phyloP scores from a whole-genome alignment of 108 stramenopile genomes.

The Nannochloropsis gaditana region DNA sequence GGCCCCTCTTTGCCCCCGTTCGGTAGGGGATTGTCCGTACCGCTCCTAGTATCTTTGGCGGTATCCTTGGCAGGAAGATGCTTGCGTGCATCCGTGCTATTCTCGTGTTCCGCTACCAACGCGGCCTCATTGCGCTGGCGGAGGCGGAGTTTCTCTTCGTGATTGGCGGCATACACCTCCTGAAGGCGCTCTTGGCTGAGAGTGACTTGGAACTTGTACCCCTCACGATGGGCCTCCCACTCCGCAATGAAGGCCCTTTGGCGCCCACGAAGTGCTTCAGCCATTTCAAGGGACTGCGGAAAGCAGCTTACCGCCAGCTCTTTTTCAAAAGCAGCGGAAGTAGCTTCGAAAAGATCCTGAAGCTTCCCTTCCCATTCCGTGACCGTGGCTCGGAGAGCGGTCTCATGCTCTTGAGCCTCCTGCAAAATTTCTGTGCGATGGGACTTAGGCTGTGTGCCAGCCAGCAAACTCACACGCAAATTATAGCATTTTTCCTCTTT shows the following conservation, averaged over 20 bases:
- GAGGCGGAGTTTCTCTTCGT: neutral
- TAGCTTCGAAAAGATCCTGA: constrained; percentile 2
- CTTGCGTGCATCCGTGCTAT: neutral
- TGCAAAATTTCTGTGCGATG: neutral
- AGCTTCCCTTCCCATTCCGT: neutral
- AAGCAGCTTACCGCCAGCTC: neutral
- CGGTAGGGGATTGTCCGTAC: neutral
- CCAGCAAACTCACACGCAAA: neutral
- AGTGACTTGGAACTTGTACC: neutral
- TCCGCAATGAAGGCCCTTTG: neutral
- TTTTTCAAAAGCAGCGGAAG: neutral
- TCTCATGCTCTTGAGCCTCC: constrained; percentile 16
- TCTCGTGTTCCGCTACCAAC: neutral
- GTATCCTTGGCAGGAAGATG: neutral
- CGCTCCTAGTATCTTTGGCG: neutral
- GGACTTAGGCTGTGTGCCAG: neutral
- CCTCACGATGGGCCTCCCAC: constrained; percentile 10
- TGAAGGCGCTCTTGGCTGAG: constrained; percentile 9
- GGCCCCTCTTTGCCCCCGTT: neutral
- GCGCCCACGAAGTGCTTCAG: neutral
- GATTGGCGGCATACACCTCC: constrained; percentile 3
- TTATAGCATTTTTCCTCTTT: neutral
- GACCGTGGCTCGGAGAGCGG: neutral
- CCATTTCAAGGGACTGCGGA: neutral
- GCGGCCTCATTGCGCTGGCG: neutral